A percentile compares a stretch with the other conserved stretches of the same genome.
phyloP scores from a whole-genome alignment of 805 yeast genomes.

The Metschnikowia anglica region DNA sequence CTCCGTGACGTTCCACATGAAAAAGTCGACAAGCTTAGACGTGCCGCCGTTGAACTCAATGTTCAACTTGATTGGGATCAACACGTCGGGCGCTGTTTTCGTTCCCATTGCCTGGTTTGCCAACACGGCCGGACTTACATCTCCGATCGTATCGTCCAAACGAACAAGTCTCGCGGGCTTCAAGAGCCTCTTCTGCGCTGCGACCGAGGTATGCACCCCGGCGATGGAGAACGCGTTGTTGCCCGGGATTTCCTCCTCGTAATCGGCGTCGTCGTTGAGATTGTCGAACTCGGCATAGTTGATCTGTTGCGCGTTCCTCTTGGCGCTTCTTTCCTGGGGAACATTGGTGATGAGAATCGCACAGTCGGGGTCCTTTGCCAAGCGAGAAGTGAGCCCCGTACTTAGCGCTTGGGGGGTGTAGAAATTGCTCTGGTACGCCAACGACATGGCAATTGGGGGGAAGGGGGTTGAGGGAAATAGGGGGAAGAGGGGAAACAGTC shows the following conservation, averaged over 20 bases:
- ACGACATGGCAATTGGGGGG: no score
- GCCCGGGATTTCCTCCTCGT: constrained; percentile 27
- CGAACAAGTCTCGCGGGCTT: constrained; percentile 20
- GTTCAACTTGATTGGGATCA: constrained; percentile 67
- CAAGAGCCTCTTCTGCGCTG: constrained; percentile 30
- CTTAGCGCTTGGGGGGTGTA: constrained; percentile 74
- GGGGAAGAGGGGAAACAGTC: no score
- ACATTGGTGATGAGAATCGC: constrained; percentile 67
- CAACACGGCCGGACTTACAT: constrained; percentile 5
- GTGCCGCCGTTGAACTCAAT: constrained; percentile 56
- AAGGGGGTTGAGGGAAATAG: no score
- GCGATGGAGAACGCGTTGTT: constrained; percentile 18
- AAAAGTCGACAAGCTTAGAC: constrained; percentile 55
- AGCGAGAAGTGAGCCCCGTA: constrained; percentile 70
- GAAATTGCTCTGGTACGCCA: constrained; percentile 19
- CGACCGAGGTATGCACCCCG: constrained; percentile 36
- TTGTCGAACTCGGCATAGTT: constrained; percentile 82
- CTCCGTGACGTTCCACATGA: constrained; percentile 74
- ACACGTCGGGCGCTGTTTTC: constrained; percentile 27
- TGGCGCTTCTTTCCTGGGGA: constrained; percentile 73
- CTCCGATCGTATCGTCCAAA: constrained; percentile 6
- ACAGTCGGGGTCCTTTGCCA: constrained; percentile 65
- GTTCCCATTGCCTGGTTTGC: neutral
- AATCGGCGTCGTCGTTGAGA: constrained; percentile 49
- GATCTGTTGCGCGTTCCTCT: constrained; percentile 65